Percentiles rank a stretch among this genome's conserved stretches.
Conservation (phyloP, 2,329 filamentous ascomycete genomes). For the Aurifilum marmelostoma region DNA sequence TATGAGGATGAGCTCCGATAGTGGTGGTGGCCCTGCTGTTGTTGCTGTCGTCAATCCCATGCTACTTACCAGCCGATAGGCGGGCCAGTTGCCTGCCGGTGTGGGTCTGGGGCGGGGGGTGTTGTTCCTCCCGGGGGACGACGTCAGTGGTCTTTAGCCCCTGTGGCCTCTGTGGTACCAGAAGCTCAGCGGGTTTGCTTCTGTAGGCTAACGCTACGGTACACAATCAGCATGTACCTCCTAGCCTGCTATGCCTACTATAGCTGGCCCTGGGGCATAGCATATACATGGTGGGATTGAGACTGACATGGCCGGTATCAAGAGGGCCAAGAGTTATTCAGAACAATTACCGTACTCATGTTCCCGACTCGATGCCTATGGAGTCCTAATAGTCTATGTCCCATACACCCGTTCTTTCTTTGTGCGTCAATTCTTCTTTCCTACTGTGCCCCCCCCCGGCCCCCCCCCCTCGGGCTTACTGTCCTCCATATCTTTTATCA, state of each 20-base stretch:
- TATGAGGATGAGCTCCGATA: not conserved
- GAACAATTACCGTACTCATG: slow-evolving; percentile 17
- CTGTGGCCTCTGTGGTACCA: not conserved
- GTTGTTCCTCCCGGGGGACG: not conserved
- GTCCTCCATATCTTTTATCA: not conserved
- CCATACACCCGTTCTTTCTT: slow-evolving; percentile 8
- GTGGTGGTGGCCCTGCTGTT: slow-evolving; percentile 8
- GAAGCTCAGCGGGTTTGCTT: not conserved
- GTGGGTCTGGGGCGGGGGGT: not conserved
- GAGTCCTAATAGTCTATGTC: slow-evolving; percentile 24
- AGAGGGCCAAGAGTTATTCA: not conserved
- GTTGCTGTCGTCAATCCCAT: not conserved
- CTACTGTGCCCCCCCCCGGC: not conserved
- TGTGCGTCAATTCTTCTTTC: slow-evolving; percentile 13
- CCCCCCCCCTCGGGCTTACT: not conserved
- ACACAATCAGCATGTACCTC: not conserved
- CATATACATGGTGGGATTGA: not conserved
- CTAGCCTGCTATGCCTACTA: not conserved
- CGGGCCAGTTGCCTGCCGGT: slow-evolving; percentile 5
- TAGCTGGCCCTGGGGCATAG: not conserved
- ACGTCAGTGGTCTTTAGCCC: slow-evolving; percentile 24
- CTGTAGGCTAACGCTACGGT: not conserved
- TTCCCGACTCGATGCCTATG: slow-evolving; percentile 16
- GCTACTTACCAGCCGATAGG: slow-evolving; percentile 1
- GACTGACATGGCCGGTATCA: not conserved